Conservation (phyloP, 83 land plant species). For the Thuja plicata region DNA sequence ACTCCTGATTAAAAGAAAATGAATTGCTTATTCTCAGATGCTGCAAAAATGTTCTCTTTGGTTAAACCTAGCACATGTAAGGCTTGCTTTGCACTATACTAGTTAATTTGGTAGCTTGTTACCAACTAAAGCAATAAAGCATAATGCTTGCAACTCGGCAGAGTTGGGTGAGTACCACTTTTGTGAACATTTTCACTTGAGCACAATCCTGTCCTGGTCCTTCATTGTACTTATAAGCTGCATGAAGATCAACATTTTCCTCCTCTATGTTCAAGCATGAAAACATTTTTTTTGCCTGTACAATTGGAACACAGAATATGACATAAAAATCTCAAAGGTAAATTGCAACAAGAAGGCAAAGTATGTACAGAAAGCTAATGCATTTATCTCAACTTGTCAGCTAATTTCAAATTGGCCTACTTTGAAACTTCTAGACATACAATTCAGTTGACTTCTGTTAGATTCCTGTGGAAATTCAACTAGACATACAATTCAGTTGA, state of each 20-base stretch:
- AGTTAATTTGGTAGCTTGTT: neutral
- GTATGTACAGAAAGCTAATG: neutral
- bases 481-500: neutral
- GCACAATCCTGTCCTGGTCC: neutral
- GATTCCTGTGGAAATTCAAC: neutral
- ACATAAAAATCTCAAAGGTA: neutral
- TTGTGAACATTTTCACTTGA: neutral
- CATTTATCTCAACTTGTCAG: neutral
- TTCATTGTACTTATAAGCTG: neutral
- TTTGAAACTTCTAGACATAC: neutral
- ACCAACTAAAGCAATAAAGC: neutral
- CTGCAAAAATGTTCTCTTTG: neutral
- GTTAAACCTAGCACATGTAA: neutral
- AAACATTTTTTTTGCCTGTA: neutral
- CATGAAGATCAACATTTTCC: neutral
- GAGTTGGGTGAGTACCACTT: neutral
- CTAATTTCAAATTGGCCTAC: neutral
- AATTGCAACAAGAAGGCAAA: neutral
- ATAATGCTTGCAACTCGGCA: neutral
- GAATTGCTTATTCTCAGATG: neutral
- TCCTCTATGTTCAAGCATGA: neutral
- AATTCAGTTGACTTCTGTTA: neutral
- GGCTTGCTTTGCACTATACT: neutral
- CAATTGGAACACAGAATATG: neutral
- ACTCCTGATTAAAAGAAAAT: neutral